A percentile compares a stretch with the other conserved stretches of the same genome.
Evolutionary conservation across 2,329 filamentous ascomycete genomes (phyloP).

Genomic region (Cryphonectria nitschkei): DNA sequence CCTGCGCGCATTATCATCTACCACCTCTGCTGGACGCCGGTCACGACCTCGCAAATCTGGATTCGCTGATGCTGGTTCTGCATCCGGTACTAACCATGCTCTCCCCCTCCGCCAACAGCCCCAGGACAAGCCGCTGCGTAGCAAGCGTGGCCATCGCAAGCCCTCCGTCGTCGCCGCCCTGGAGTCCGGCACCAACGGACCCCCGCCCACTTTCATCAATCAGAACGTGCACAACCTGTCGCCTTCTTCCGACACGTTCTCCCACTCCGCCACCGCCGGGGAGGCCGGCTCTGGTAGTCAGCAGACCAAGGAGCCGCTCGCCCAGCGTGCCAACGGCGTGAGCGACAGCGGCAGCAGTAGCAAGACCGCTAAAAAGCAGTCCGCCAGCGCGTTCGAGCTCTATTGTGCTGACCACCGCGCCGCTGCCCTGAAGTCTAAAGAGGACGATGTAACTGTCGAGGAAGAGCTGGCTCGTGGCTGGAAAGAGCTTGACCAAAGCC

Average conservation of each 20-base stretch:
- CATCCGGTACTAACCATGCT: conserved; percentile 31
- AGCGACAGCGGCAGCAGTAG: conserved; percentile 26
- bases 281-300: conserved; percentile 37
- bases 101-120: conserved; percentile 53
- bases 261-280: conserved; percentile 47
- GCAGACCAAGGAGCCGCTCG: conserved; percentile 32
- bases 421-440: conserved; percentile 45
- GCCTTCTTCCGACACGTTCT: conserved; percentile 57
- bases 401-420: conserved; percentile 57
- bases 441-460: conserved; percentile 52
- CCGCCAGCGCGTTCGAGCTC: conserved; percentile 55
- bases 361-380: conserved; percentile 47
- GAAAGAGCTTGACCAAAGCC: conserved; percentile 54
- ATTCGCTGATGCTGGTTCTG: conserved; percentile 22
- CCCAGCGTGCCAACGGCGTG: conserved; percentile 44
- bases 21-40: conserved; percentile 26
- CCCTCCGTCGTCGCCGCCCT: conserved; percentile 51
- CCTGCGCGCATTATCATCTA: conserved; percentile 27
- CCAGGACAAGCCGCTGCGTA: conserved; percentile 76
- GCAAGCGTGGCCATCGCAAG: conserved; percentile 73
- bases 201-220: conserved; percentile 50
- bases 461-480: conserved; percentile 59
- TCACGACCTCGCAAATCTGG: conserved; percentile 19
- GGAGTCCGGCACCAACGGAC: conserved; percentile 31
- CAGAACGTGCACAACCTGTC: conserved; percentile 52